These are phyloP conservation scores for Sugiyamaella japonica DNA, from an alignment of 1,139 yeast genomes.

Conservation along the genomic window DNA sequence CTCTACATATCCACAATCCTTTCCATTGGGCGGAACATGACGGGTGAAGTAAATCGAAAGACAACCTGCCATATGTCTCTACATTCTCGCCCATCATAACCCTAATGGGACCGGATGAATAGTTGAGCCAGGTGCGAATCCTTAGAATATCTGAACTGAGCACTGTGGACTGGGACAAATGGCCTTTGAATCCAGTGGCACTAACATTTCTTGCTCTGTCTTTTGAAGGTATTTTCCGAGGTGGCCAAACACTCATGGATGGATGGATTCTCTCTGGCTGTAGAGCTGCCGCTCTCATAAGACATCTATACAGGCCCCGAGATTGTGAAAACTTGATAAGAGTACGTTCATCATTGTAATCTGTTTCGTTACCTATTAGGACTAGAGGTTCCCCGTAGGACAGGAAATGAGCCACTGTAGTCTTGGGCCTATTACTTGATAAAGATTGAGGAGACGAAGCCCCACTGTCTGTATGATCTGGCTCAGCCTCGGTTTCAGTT, in stretches of 20 bases:
- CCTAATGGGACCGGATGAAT: background rate
- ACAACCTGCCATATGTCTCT: slow-evolving; percentile 26
- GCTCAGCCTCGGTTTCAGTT: no score
- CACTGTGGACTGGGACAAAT: slow-evolving; percentile 16
- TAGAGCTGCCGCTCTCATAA: slow-evolving; percentile 27
- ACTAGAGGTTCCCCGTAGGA: slow-evolving; percentile 16
- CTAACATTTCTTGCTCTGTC: slow-evolving; percentile 30
- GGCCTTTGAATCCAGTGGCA: slow-evolving; percentile 29
- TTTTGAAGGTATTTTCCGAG: slow-evolving; percentile 26
- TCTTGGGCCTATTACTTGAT: background rate
- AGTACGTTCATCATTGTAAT: slow-evolving; percentile 19
- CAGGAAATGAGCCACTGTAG: slow-evolving; percentile 2
- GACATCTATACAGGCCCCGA: slow-evolving; percentile 17
- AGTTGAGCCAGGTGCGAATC: slow-evolving; percentile 16
- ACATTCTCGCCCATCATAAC: slow-evolving; percentile 21
- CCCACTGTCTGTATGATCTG: background rate
- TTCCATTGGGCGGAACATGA: slow-evolving; percentile 26
- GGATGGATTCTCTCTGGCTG: slow-evolving; percentile 24
- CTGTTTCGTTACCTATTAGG: slow-evolving; percentile 7
- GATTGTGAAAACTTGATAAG: slow-evolving; percentile 10
- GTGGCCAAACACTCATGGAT: slow-evolving; percentile 34
- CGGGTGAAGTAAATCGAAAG: slow-evolving; percentile 17
- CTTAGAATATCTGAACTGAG: slow-evolving; percentile 20
- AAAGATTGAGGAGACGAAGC: slow-evolving; percentile 1
- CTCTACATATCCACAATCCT: slow-evolving; percentile 36